Conservation (phyloP, 345 rosid species). For the Euphorbia tirucalli region DNA sequence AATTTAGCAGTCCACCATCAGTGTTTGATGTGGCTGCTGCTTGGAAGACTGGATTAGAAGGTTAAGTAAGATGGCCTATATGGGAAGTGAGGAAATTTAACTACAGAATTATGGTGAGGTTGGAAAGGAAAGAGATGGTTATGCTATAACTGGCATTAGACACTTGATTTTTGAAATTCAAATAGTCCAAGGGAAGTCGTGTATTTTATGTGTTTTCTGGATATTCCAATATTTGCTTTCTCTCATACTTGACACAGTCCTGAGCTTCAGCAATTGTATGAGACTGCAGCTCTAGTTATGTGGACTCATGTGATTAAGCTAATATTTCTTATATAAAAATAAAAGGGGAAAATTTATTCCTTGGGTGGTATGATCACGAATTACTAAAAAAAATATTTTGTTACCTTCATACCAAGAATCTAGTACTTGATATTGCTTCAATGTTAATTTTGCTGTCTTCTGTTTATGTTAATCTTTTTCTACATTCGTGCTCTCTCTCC, state of each 20-base stretch:
- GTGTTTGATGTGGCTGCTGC: not conserved
- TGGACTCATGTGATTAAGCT: not conserved
- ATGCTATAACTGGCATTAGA: not conserved
- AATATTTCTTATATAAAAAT: not conserved
- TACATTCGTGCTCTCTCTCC: not conserved
- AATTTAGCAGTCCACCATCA: not conserved
- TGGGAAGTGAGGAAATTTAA: not conserved
- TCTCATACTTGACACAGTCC: not conserved
- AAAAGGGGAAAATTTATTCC: not conserved
- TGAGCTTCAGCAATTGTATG: not conserved
- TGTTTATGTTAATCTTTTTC: not conserved
- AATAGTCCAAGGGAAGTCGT: not conserved
- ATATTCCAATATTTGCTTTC: not conserved
- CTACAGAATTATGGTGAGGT: not conserved
- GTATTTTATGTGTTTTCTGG: not conserved
- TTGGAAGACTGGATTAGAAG: not conserved
- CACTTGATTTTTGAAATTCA: not conserved
- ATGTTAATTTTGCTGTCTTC: not conserved
- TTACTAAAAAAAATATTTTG: not conserved
- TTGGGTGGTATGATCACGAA: not conserved
- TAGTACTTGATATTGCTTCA: slow-evolving; percentile 1
- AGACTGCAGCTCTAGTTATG: not conserved
- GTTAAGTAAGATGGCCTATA: not conserved
- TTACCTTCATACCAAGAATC: not conserved
- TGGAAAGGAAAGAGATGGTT: not conserved